These are phyloP conservation scores for Heterobasidion parviporum DNA, from an alignment of 1,284 basidiomycete species.

Conservation along the genomic window DNA sequence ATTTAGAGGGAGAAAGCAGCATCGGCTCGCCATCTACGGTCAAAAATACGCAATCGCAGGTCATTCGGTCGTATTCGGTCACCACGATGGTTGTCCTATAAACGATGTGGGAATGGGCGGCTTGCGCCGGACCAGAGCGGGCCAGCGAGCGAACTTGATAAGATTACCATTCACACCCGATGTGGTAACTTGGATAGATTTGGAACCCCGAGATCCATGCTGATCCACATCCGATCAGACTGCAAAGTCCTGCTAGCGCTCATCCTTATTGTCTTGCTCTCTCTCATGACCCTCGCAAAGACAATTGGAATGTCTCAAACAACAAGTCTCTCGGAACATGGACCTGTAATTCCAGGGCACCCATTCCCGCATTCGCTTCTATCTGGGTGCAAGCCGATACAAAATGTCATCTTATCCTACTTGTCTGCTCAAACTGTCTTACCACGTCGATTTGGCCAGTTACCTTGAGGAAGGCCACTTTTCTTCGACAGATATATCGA, in stretches of 20 bases:
- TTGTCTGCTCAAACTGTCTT: background rate
- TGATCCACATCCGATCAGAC: background rate
- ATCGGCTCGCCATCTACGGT: background rate
- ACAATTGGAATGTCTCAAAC: conserved; percentile 2
- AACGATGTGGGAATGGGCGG: background rate
- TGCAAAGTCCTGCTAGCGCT: background rate
- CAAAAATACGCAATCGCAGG: background rate
- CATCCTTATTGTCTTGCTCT: conserved; percentile 6
- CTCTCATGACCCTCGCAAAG: conserved; percentile 2
- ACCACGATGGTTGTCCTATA: background rate
- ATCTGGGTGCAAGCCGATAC: too few relatives aligned
- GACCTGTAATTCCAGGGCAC: too few relatives aligned
- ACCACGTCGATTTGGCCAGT: background rate
- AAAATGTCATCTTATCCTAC: too few relatives aligned
- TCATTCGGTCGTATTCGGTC: background rate
- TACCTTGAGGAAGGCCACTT: background rate
- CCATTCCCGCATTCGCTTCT: too few relatives aligned
- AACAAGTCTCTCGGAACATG: conserved; percentile 5
- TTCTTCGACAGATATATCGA: background rate
- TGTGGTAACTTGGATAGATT: background rate
- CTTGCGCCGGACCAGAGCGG: background rate
- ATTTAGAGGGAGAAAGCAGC: background rate
- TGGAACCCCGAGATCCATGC: background rate
- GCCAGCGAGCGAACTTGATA: background rate
- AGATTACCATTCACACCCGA: background rate